Percentiles rank a stretch among this genome's conserved stretches.
Evolutionary conservation across 2,329 filamentous ascomycete genomes (phyloP).

Genomic region (Sordariomycetes sp.): DNA sequence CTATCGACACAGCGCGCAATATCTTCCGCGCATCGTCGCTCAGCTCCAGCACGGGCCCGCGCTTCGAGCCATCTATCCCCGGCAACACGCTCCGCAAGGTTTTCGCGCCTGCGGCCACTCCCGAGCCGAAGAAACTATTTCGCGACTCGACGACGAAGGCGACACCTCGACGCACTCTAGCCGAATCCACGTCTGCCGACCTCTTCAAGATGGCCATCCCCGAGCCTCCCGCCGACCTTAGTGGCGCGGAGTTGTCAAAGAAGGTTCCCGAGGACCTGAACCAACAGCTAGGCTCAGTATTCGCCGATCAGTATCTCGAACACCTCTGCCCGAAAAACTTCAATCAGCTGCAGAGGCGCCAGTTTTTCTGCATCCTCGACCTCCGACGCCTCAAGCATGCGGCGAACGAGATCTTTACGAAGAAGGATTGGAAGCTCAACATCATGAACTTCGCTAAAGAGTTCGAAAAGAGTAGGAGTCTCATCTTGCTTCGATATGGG

Average conservation of each 20-base stretch:
- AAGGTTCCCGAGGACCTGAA: constrained; percentile 42
- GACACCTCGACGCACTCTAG: constrained; percentile 10
- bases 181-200: constrained; percentile 15
- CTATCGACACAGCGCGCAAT: constrained; percentile 25
- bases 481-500: constrained; percentile 51
- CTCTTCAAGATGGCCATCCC: constrained; percentile 49
- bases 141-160: constrained; percentile 34
- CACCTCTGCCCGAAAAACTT: constrained; percentile 47
- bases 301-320: constrained; percentile 47
- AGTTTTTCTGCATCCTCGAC: constrained; percentile 54
- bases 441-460: constrained; percentile 53
- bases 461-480: constrained; percentile 51
- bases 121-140: constrained; percentile 26
- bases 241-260: constrained; percentile 41
- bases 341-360: constrained; percentile 47
- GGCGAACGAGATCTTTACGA: constrained; percentile 47
- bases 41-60: constrained; percentile 12
- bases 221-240: constrained; percentile 43
- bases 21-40: constrained; percentile 29
- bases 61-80: constrained; percentile 35
- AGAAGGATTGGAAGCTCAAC: constrained; percentile 54
- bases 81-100: constrained; percentile 34
- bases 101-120: constrained; percentile 35
- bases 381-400: constrained; percentile 51
- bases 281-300: constrained; percentile 38